Evolutionary conservation across 345 rosid species (phyloP), one percentile per base, ranked within the genome.

Genomic region (Moricandia arvensis): DNA sequence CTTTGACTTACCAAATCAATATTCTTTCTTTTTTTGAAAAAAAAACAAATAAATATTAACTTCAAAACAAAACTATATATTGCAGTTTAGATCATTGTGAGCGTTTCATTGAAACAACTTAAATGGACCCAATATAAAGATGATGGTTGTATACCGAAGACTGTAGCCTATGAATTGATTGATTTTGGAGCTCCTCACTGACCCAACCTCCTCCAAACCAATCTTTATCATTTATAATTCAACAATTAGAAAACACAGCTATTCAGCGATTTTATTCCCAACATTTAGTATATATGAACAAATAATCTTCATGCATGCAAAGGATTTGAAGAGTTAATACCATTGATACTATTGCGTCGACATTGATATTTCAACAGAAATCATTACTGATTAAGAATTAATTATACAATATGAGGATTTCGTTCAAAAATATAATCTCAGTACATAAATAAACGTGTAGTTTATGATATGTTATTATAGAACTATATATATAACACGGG

Each of bases 151-250:
- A 24, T 27, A 34, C 31, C 31, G 13, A 55, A 24, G 60, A 24
- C 31, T 51, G 33, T 49, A 75, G 43, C 57, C 31, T 16, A 61
- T 4, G 45, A 61, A 60, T 26, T 35, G 74, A 60, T 60, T 51
- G n/a, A 10, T 26, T 60, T 61, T 68, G 73, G 69, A 67, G 55
- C 61, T 68, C 60, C 16, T 26, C 16, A 68, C 47, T 68, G 79
- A 75, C 74, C 60, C 66, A 51, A 58, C 47, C 58, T 65, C 66
- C 29, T 24, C 30, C 30, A 55, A 16, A 29, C 55, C 7, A 64
- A 64, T 55, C 30, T 38, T 16, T 8, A 58, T 43, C 37, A 24
- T 3, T 58, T 15, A 10, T 4, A 68, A 60, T 62, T 68, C 62
- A 53, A 34, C 51, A 13, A 5, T 10, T 60, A 60, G 43, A 60